These are phyloP conservation scores for Abrus precatorius DNA, from an alignment of 306 rosid species.

Conservation along the genomic window DNA sequence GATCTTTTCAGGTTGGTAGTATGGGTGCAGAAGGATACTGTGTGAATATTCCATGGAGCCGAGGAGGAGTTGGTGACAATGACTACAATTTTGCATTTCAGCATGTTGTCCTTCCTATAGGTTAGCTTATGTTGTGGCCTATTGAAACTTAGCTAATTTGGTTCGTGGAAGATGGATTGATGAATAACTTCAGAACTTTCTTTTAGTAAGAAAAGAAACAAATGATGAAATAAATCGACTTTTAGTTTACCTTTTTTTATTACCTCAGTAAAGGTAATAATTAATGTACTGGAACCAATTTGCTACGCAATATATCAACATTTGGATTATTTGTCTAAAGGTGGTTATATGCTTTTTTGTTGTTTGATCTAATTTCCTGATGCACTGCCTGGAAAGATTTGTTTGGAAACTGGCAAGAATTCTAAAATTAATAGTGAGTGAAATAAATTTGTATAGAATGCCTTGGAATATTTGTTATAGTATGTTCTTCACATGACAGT, in stretches of 20 bases:
- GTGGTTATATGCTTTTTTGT: slow-evolving; percentile 18
- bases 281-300: slow-evolving; percentile 25
- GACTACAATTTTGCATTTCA: slow-evolving; percentile 93
- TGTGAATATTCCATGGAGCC: slow-evolving; percentile 96
- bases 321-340: slow-evolving; percentile 7
- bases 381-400: slow-evolving; percentile 14
- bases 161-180: slow-evolving; percentile 19
- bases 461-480: slow-evolving; percentile 2
- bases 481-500: slow-evolving; percentile 1
- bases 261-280: slow-evolving; percentile 16
- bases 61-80: slow-evolving; percentile 90
- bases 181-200: not conserved
- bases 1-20: slow-evolving; percentile 77
- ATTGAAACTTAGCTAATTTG: slow-evolving; percentile 15
- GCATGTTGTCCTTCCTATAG: slow-evolving; percentile 92
- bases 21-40: slow-evolving; percentile 98
- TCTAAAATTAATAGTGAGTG: not conserved
- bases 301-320: slow-evolving; percentile 14
- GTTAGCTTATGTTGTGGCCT: slow-evolving; percentile 56
- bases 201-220: slow-evolving; percentile 4
- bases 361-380: slow-evolving; percentile 1
- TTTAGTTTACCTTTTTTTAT: not conserved
- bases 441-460: slow-evolving; percentile 6
- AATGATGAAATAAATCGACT: slow-evolving; percentile 8
- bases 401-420: slow-evolving; percentile 21